Evolutionary conservation across 495 filamentous ascomycete species (phyloP), one percentile per base, ranked within the genome.

Genomic region (Hamigera avellanea): DNA sequence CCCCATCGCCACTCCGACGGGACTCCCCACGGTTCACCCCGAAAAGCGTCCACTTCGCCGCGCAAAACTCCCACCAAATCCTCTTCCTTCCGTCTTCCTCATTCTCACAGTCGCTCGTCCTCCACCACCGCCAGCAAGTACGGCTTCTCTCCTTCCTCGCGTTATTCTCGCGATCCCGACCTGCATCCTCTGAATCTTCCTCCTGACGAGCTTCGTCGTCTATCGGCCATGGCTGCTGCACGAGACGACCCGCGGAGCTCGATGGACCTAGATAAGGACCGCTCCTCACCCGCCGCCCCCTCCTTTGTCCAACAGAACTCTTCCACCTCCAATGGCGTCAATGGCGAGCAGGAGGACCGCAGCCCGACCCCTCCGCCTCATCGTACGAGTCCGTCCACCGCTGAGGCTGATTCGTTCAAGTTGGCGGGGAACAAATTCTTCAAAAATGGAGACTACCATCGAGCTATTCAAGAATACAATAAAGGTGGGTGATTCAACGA

Each of bases 391-490:
- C 56, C 80, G 63, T 33, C 66, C 57, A 49, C 64, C 21, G 59
- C 81, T 29, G 81, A 94, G 47, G 85, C 87, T 4, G 91, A 96
- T 55, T 72, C 72, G 14, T 93, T 79, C 72, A 98, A 98, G 65
- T 72, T 84, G 46, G 75, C 82, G 17, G 91, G 91, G 19, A 98
- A 98, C 65, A 93, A 88, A 49, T 89, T 82, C 51, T 98, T 94
- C 70, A 95, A 95, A 66, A 79, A 83, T 39, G 80, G 78, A 48
- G 80, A 95, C 45, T 98, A 87, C 53, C 61, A 65, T 26, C 77
- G 78, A 45, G 89, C 93, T 14, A 83, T 95, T 50, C 73, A 83
- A 43, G 84, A 93, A 53, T 98, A 96, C 54, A 87, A 81, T 35
- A 95, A 93, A 73, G 91, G 87, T 95, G 59, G 42, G 61, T 46